Evolutionary conservation across 371 early-diverging fungal species (phyloP).

Genomic region (Furculomyces boomerangus): DNA sequence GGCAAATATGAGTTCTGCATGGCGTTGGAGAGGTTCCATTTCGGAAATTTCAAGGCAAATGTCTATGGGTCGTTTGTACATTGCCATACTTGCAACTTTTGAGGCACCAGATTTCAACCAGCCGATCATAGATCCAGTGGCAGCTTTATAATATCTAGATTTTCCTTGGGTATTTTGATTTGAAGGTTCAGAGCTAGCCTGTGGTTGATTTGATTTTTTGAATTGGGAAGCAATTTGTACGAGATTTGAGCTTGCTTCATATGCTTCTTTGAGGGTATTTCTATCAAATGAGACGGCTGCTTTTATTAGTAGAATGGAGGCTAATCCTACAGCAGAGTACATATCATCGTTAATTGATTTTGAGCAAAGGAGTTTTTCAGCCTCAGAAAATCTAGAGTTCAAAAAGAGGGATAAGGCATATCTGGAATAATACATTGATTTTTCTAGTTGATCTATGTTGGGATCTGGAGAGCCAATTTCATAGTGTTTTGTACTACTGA

Average conservation of each 20-base stretch:
- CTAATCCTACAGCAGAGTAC: constrained; percentile 46
- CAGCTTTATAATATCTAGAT: constrained; percentile 5
- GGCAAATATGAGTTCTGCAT: constrained; percentile 56
- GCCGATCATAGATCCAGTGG: constrained; percentile 3
- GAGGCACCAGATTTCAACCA: constrained; percentile 14
- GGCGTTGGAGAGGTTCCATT: constrained; percentile 43
- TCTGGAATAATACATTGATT: not conserved
- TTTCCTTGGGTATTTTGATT: not conserved
- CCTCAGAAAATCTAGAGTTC: not conserved
- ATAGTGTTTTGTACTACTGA: too few species aligned
- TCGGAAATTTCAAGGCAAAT: constrained; percentile 26
- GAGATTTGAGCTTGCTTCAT: constrained; percentile 34
- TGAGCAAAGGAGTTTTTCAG: not conserved
- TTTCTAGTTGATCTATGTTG: not conserved
- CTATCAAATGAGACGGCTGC: constrained; percentile 55
- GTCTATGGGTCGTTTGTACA: constrained; percentile 9
- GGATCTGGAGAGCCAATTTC: too few species aligned
- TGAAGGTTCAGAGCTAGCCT: not conserved
- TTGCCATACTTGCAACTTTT: constrained; percentile 12
- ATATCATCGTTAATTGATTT: constrained; percentile 8
- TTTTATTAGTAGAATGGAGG: constrained; percentile 39
- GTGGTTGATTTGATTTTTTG: constrained; percentile 27
- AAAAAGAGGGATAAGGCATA: not conserved
- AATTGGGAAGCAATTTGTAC: constrained; percentile 28
- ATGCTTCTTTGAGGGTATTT: constrained; percentile 34